phyloP scores from a whole-genome alignment of 345 rosid species.

The Triadica sebifera region DNA sequence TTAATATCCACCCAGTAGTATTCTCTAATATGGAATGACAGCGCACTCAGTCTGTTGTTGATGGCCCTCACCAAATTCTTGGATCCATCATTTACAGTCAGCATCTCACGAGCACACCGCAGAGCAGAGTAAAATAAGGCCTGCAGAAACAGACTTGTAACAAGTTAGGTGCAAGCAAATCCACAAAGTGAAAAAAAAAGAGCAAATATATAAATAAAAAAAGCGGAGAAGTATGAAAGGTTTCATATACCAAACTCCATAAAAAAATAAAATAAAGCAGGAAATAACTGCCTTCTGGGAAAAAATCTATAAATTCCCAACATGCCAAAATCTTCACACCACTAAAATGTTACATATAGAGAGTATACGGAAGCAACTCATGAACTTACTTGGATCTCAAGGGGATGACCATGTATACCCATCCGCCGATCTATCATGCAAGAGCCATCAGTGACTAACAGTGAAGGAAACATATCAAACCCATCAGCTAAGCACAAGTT shows the following conservation, averaged over 20 bases:
- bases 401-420: slow-evolving; percentile 40
- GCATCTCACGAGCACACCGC: slow-evolving; percentile 31
- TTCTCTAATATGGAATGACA: slow-evolving; percentile 37
- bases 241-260: neutral
- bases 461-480: slow-evolving; percentile 38
- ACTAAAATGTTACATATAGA: neutral
- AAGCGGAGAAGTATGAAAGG: neutral
- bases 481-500: slow-evolving; percentile 36
- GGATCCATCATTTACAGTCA: slow-evolving; percentile 31
- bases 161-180: slow-evolving; percentile 1
- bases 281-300: neutral
- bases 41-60: slow-evolving; percentile 36
- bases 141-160: slow-evolving; percentile 5
- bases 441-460: slow-evolving; percentile 36
- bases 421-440: slow-evolving; percentile 39
- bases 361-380: neutral
- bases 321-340: neutral
- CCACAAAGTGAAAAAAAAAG: neutral
- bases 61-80: slow-evolving; percentile 33
- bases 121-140: slow-evolving; percentile 36
- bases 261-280: neutral
- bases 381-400: slow-evolving; percentile 34
- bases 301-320: neutral
- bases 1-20: slow-evolving; percentile 37
- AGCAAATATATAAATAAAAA: neutral